phyloP scores from a whole-genome alignment of 2,329 filamentous ascomycete species.

The Leptographium radiaticola region DNA sequence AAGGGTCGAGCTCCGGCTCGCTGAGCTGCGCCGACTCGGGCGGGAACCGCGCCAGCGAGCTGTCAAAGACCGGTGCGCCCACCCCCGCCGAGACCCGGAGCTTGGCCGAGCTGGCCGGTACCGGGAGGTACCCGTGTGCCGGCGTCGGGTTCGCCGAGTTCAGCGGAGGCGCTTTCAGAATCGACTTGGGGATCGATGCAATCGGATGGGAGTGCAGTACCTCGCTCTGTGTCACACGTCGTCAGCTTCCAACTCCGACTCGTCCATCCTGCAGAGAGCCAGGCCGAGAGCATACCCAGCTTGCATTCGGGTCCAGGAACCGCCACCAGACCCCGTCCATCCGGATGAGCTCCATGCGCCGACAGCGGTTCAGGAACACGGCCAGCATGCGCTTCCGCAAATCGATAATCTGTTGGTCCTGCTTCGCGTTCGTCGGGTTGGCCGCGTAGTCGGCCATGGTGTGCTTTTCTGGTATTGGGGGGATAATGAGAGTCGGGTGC shows the following conservation, averaged over 20 bases:
- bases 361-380: conserved; percentile 88
- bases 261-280: neutral
- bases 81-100: conserved; percentile 46
- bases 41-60: conserved; percentile 53
- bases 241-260: neutral
- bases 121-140: conserved; percentile 75
- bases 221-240: conserved; percentile 52
- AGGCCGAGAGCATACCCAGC: conserved; percentile 57
- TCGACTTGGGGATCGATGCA: conserved; percentile 82
- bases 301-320: conserved; percentile 94
- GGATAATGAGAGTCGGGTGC: conserved; percentile 89
- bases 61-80: neutral
- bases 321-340: conserved; percentile 96
- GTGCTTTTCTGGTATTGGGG: conserved; percentile 96
- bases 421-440: conserved; percentile 94
- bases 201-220: conserved; percentile 89
- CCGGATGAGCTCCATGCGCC: conserved; percentile 80
- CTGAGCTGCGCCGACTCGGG: conserved; percentile 61
- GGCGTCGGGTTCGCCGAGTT: conserved; percentile 84
- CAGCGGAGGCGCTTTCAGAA: conserved; percentile 87
- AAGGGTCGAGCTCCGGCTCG: conserved; percentile 87
- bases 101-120: conserved; percentile 77
- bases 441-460: conserved; percentile 98
- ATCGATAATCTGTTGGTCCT: conserved; percentile 94
- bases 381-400: conserved; percentile 91